Evolutionary conservation across 2,329 filamentous ascomycete species (phyloP).

Genomic region (Cadophora gregata): DNA sequence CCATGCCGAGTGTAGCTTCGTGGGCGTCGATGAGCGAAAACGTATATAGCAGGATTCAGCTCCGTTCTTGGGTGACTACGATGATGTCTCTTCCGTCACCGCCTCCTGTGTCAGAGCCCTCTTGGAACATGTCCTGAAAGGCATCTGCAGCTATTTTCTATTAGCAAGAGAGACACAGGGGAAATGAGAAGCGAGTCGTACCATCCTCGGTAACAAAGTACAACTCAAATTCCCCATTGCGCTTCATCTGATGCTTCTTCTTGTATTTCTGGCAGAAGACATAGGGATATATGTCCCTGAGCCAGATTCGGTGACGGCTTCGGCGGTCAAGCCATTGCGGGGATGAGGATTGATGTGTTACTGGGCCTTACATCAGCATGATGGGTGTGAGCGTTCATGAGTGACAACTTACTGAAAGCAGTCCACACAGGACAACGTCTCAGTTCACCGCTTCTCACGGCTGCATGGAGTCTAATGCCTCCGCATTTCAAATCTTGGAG

Average conservation of each 20-base stretch:
- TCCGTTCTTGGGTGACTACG: slow-evolving; percentile 11
- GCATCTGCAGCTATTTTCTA: slow-evolving; percentile 32
- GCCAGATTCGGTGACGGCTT: slow-evolving; percentile 54
- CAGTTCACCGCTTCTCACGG: slow-evolving; percentile 60
- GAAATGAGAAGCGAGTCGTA: slow-evolving; percentile 22
- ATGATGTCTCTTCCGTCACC: neutral
- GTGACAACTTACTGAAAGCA: slow-evolving; percentile 58
- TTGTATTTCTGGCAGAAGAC: slow-evolving; percentile 64
- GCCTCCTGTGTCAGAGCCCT: slow-evolving; percentile 14
- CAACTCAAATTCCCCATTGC: slow-evolving; percentile 42
- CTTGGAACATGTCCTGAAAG: slow-evolving; percentile 35
- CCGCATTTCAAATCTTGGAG: slow-evolving; percentile 56
- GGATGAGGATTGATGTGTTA: slow-evolving; percentile 58
- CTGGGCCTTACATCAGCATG: slow-evolving; percentile 44
- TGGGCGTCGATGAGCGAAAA: neutral
- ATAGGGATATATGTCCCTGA: slow-evolving; percentile 62
- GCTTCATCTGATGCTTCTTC: slow-evolving; percentile 58
- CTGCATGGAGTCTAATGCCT: slow-evolving; percentile 60
- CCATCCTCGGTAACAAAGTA: slow-evolving; percentile 40
- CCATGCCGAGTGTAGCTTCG: neutral
- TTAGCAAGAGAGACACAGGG: slow-evolving; percentile 8
- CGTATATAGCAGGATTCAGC: slow-evolving; percentile 5
- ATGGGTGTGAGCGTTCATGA: neutral
- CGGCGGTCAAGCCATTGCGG: slow-evolving; percentile 58
- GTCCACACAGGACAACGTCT: slow-evolving; percentile 66